A percentile compares a stretch with the other conserved stretches of the same genome.
These are phyloP conservation scores for Tylopilus balloui DNA, from an alignment of 768 basidiomycete species.

Conservation along the genomic window DNA sequence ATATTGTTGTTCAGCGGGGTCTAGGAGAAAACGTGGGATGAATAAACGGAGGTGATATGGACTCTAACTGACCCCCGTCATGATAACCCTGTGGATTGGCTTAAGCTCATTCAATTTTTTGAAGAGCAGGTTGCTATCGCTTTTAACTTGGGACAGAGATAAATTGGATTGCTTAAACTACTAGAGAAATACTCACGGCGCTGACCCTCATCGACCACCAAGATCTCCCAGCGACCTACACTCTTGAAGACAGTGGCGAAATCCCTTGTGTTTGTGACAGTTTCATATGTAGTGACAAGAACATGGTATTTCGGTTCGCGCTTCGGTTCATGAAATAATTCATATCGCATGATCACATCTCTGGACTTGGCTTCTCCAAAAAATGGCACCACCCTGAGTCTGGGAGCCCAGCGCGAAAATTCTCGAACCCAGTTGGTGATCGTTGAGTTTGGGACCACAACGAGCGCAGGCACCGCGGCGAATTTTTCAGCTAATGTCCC, in stretches of 20 bases:
- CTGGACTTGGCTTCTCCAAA: slow-evolving; percentile 77
- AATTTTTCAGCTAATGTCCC: slow-evolving; percentile 56
- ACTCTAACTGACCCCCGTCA: slow-evolving; percentile 66
- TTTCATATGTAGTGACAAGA: slow-evolving; percentile 89
- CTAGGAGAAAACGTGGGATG: slow-evolving; percentile 29
- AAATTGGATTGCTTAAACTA: not conserved
- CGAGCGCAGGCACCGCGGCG: slow-evolving; percentile 70
- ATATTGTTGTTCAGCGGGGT: slow-evolving; percentile 98
- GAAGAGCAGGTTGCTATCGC: slow-evolving; percentile 73
- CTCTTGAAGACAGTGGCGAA: slow-evolving; percentile 71
- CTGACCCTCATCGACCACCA: slow-evolving; percentile 93
- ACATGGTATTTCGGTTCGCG: slow-evolving; percentile 77
- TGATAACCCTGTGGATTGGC: slow-evolving; percentile 73
- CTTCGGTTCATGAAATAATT: slow-evolving; percentile 60
- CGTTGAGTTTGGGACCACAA: slow-evolving; percentile 95
- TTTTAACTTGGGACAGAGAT: slow-evolving; percentile 61
- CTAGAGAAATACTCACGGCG: slow-evolving; percentile 52
- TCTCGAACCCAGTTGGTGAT: slow-evolving; percentile 95
- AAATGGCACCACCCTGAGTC: slow-evolving; percentile 75
- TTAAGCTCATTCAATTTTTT: slow-evolving; percentile 77
- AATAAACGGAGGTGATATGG: not conserved
- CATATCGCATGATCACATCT: slow-evolving; percentile 76
- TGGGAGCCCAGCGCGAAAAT: slow-evolving; percentile 72
- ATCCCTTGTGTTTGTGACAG: slow-evolving; percentile 64
- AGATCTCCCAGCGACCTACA: slow-evolving; percentile 87